phyloP scores from a whole-genome alignment of 1,284 basidiomycete species.

The Termitomyces sp. region DNA sequence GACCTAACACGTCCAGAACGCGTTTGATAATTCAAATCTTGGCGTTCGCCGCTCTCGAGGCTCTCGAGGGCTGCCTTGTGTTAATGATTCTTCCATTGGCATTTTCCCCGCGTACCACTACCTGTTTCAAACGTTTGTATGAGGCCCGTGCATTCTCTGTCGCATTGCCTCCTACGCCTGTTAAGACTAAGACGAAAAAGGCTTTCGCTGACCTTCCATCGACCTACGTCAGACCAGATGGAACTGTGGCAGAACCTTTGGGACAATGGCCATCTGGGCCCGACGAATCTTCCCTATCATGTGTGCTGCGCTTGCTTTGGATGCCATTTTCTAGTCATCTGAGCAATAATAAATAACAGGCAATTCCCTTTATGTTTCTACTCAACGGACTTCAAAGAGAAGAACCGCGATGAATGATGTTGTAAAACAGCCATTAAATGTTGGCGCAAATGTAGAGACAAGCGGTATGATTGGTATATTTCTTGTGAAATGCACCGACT shows the following conservation, averaged over 20 bases:
- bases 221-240: constrained; percentile 35
- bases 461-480: constrained; percentile 1
- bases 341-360: background rate
- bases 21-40: constrained; percentile 5
- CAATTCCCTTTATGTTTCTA: background rate
- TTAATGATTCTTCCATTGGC: constrained; percentile 14
- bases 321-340: background rate
- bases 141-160: constrained; percentile 9
- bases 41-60: background rate
- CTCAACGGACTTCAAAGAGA: background rate
- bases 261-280: constrained; percentile 23
- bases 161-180: background rate
- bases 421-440: background rate
- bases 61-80: background rate
- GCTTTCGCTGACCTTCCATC: constrained; percentile 53
- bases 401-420: background rate
- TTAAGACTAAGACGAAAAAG: constrained; percentile 39
- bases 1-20: constrained; percentile 22
- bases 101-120: constrained; percentile 6
- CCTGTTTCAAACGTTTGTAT: constrained; percentile 2
- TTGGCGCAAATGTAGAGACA: background rate
- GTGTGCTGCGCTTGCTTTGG: constrained; percentile 2
- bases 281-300: background rate
- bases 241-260: constrained; percentile 31
- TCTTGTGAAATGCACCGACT: background rate